These are phyloP conservation scores for Bocquillonia castaneifolia DNA, from an alignment of 441 rosid genomes.

Conservation along the genomic window DNA sequence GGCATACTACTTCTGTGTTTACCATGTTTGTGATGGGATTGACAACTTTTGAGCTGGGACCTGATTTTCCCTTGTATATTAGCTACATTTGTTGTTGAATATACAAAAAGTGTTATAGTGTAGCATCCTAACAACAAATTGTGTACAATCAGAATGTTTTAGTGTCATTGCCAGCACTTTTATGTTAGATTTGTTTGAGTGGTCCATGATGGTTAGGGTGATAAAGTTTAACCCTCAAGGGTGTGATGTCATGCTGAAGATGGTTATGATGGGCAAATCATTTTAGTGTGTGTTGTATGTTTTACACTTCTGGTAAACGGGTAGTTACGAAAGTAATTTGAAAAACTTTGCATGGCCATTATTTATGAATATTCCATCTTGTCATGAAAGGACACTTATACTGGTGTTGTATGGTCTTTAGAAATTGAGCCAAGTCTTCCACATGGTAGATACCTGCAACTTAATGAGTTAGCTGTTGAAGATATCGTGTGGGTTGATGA, in stretches of 20 bases:
- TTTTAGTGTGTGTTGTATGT: neutral
- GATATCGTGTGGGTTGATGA: slow-evolving; percentile 74
- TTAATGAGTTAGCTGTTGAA: slow-evolving; percentile 57
- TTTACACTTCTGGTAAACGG: neutral
- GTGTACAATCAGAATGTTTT: neutral
- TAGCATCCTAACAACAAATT: neutral
- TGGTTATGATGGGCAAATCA: neutral
- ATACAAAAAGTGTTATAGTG: neutral
- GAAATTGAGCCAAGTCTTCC: slow-evolving; percentile 44
- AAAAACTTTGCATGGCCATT: neutral
- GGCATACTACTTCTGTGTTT: slow-evolving; percentile 5
- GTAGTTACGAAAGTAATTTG: neutral
- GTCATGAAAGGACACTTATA: slow-evolving; percentile 22
- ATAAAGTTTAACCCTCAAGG: neutral
- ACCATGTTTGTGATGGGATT: slow-evolving; percentile 7
- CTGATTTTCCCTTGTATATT: neutral
- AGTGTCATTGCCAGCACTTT: neutral
- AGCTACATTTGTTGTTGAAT: neutral
- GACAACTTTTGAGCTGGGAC: neutral
- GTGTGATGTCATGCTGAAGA: neutral
- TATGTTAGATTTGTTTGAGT: neutral
- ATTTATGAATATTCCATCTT: neutral
- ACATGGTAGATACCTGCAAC: slow-evolving; percentile 48
- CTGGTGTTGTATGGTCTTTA: slow-evolving; percentile 31
- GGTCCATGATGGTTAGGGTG: neutral